Percentiles rank a stretch among this genome's conserved stretches.
Conservation (phyloP, 106 monocot genomes). For the Dendrobium nobile region DNA sequence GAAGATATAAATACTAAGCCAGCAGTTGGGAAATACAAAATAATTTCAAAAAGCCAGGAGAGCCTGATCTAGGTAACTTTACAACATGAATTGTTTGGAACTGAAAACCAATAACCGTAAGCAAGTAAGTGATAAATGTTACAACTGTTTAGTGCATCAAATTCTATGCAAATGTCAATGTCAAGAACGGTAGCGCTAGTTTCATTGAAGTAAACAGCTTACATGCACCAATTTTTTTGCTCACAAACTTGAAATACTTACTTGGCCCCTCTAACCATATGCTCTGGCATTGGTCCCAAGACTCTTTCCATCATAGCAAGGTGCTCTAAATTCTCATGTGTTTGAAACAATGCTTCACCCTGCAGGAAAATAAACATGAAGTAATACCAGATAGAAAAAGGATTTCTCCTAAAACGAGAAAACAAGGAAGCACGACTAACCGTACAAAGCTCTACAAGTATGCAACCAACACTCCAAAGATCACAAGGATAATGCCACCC, state of each 20-base stretch:
- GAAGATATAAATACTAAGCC: background rate
- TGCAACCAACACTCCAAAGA: slow-evolving; percentile 93
- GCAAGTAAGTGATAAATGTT: background rate
- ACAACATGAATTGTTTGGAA: background rate
- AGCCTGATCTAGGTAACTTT: background rate
- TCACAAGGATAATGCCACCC: slow-evolving; percentile 97
- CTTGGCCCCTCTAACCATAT: slow-evolving; percentile 69
- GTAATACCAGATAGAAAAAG: background rate
- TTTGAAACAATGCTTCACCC: slow-evolving; percentile 93
- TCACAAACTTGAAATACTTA: slow-evolving; percentile 13
- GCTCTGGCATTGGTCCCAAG: slow-evolving; percentile 74
- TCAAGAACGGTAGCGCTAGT: background rate
- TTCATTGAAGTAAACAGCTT: background rate
- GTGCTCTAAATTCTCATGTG: slow-evolving; percentile 95
- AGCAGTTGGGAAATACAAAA: background rate
- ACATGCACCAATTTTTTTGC: background rate
- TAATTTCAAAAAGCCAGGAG: background rate
- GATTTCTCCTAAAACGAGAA: background rate
- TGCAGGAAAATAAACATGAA: slow-evolving; percentile 17
- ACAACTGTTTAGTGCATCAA: background rate
- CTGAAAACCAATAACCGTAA: background rate
- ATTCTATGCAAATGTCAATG: background rate
- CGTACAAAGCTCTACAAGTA: slow-evolving; percentile 77
- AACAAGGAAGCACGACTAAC: slow-evolving; percentile 35
- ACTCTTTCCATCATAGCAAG: slow-evolving; percentile 98